Conservation (phyloP, 345 rosid genomes). For the Nephelium lappaceum region DNA sequence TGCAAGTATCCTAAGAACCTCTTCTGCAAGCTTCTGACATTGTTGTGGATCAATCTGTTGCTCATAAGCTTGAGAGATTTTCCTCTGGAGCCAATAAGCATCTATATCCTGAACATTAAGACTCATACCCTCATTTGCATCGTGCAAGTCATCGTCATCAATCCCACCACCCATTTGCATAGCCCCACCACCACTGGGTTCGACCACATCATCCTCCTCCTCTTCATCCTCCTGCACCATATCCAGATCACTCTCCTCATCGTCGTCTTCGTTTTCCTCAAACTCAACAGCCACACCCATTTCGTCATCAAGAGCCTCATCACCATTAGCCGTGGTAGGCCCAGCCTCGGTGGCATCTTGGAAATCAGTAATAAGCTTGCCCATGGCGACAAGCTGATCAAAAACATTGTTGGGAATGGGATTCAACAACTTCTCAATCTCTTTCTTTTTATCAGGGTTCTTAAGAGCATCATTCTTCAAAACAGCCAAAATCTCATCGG, state of each 20-base stretch:
- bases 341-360: slow-evolving; percentile 70
- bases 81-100: slow-evolving; percentile 97
- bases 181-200: slow-evolving; percentile 55
- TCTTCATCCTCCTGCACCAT: slow-evolving; percentile 85
- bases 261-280: slow-evolving; percentile 85
- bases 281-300: slow-evolving; percentile 93
- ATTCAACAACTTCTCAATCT: slow-evolving; percentile 78
- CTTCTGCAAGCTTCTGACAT: slow-evolving; percentile 92
- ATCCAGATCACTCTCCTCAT: slow-evolving; percentile 90
- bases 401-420: slow-evolving; percentile 48
- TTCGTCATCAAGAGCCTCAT: slow-evolving; percentile 82
- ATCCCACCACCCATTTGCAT: slow-evolving; percentile 90
- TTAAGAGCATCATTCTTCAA: slow-evolving; percentile 66
- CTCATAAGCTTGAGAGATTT: slow-evolving; percentile 86
- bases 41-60: slow-evolving; percentile 87
- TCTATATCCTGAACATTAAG: slow-evolving; percentile 93
- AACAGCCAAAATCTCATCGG: slow-evolving; percentile 92
- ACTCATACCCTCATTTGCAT: slow-evolving; percentile 65
- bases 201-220: slow-evolving; percentile 68
- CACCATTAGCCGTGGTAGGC: slow-evolving; percentile 50
- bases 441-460: slow-evolving; percentile 82
- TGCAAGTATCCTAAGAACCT: slow-evolving; percentile 82
- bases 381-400: slow-evolving; percentile 77
- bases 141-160: slow-evolving; percentile 68
- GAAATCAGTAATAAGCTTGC: slow-evolving; percentile 76